Evolutionary conservation across 2,329 filamentous ascomycete species (phyloP).

Genomic region (Phialophora expanda): DNA sequence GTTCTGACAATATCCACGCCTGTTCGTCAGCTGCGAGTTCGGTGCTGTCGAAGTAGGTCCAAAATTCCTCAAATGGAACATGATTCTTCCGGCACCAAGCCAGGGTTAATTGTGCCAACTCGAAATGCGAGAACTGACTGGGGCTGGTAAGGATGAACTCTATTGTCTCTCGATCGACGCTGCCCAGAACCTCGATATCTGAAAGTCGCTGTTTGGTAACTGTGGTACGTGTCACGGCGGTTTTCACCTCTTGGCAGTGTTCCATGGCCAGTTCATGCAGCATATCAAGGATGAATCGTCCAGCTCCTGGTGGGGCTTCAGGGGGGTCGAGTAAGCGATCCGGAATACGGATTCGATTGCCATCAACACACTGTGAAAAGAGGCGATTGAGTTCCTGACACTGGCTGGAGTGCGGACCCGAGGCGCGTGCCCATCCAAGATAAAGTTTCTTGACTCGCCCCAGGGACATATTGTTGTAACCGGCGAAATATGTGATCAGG

Average conservation of each 20-base stretch:
- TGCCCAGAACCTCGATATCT: not conserved
- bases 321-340: constrained; percentile 5
- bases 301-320: not conserved
- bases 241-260: constrained; percentile 1
- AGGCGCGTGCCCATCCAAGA: constrained; percentile 11
- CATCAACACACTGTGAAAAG: constrained; percentile 13
- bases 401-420: constrained; percentile 6
- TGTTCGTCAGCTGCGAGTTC: constrained; percentile 8
- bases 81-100: constrained; percentile 9
- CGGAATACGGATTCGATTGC: constrained; percentile 12
- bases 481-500: constrained; percentile 13
- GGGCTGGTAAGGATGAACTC: constrained; percentile 9
- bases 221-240: not conserved
- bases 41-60: constrained; percentile 6
- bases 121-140: constrained; percentile 6
- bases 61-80: constrained; percentile 14
- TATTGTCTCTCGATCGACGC: not conserved
- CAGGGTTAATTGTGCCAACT: constrained; percentile 8
- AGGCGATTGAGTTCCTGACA: constrained; percentile 19
- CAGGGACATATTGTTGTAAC: constrained; percentile 18
- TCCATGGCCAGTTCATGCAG: constrained; percentile 2
- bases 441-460: constrained; percentile 15
- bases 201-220: not conserved
- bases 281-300: constrained; percentile 9
- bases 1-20: constrained; percentile 9